phyloP scores from a whole-genome alignment of 1,284 basidiomycete genomes.

The Ustilago bromivora region DNA sequence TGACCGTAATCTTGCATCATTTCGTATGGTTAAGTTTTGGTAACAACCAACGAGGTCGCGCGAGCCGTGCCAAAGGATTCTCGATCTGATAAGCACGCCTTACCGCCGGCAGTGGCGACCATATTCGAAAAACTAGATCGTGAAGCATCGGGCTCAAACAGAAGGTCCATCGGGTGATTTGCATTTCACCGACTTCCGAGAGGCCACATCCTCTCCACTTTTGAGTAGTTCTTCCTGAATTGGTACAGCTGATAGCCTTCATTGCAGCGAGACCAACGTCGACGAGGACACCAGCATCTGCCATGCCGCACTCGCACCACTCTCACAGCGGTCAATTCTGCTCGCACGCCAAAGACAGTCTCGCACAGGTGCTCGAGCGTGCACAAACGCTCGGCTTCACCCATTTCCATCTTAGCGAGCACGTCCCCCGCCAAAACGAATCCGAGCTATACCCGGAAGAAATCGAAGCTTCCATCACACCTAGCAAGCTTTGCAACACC shows the following conservation, averaged over 20 bases:
- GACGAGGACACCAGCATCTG: neutral
- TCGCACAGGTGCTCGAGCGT: constrained; percentile 83
- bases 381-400: constrained; percentile 84
- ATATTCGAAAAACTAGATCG: neutral
- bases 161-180: neutral
- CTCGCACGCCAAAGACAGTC: constrained; percentile 82
- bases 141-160: neutral
- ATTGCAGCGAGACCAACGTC: neutral
- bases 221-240: neutral
- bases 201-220: constrained; percentile 10
- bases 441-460: constrained; percentile 95
- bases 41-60: neutral
- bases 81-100: constrained; percentile 28
- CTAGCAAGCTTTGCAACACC: constrained; percentile 73
- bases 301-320: constrained; percentile 84
- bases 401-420: constrained; percentile 91
- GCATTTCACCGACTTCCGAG: neutral
- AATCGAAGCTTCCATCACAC: constrained; percentile 71
- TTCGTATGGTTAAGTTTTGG: neutral
- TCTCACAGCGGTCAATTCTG: constrained; percentile 98
- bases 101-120: constrained; percentile 12
- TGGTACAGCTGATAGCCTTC: neutral
- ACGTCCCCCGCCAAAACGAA: constrained; percentile 85
- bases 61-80: neutral
- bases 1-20: constrained; percentile 23